Evolutionary conservation across 2,329 filamentous ascomycete genomes (phyloP).

Genomic region (Alternaria solani): DNA sequence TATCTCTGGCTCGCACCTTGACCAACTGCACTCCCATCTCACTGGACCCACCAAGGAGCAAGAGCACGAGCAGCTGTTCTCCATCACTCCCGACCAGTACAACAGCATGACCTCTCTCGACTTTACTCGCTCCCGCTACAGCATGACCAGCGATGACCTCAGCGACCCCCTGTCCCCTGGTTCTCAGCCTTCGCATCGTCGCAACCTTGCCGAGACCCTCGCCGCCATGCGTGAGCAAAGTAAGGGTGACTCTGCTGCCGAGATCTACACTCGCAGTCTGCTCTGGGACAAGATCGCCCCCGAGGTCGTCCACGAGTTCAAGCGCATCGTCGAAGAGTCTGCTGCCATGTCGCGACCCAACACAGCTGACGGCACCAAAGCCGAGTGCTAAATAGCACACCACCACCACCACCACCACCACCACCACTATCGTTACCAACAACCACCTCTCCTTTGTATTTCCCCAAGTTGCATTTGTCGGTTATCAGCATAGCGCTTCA

Average conservation of each 20-base stretch:
- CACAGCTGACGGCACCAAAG: conserved; percentile 45
- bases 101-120: conserved; percentile 81
- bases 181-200: conserved; percentile 64
- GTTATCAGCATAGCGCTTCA: conserved; percentile 46
- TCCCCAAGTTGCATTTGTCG: conserved; percentile 38
- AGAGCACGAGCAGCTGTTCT: conserved; percentile 86
- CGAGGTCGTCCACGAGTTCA: conserved; percentile 92
- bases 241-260: conserved; percentile 76
- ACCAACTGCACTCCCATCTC: conserved; percentile 56
- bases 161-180: conserved; percentile 49
- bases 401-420: conserved; percentile 5
- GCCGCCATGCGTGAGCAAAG: conserved; percentile 76
- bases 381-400: conserved; percentile 36
- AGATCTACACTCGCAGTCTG: conserved; percentile 90
- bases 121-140: conserved; percentile 63
- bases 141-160: conserved; percentile 60
- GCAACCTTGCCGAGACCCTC: conserved; percentile 81
- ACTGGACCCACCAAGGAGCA: conserved; percentile 78
- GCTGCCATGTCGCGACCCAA: conserved; percentile 52
- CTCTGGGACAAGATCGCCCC: conserved; percentile 93
- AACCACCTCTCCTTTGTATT: conserved; percentile 33
- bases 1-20: conserved; percentile 48
- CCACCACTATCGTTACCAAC: conserved; percentile 13
- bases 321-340: conserved; percentile 85
- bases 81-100: conserved; percentile 85